phyloP scores from a whole-genome alignment of 2,329 filamentous ascomycete genomes.

The Sclerotinia borealis region DNA sequence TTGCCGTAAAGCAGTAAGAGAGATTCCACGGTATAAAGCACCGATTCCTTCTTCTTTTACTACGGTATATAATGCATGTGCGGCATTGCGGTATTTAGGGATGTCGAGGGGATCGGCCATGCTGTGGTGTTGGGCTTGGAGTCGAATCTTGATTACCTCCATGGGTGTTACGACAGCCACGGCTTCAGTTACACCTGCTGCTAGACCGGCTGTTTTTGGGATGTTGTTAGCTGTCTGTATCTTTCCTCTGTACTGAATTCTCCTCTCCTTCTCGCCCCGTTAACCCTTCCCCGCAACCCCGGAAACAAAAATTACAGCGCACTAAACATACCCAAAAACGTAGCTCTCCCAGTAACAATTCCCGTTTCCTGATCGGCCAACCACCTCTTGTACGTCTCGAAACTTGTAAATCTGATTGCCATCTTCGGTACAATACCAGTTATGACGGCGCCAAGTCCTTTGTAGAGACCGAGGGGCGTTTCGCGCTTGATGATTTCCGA shows the following conservation, averaged over 20 bases:
- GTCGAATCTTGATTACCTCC: slow-evolving; percentile 98
- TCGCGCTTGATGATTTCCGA: slow-evolving; percentile 81
- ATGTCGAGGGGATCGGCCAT: slow-evolving; percentile 95
- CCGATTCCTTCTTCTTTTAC: slow-evolving; percentile 83
- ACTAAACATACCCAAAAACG: slow-evolving; percentile 56
- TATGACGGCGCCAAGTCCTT: slow-evolving; percentile 92
- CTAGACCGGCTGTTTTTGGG: slow-evolving; percentile 63
- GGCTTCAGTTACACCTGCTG: slow-evolving; percentile 92
- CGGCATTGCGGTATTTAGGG: slow-evolving; percentile 95
- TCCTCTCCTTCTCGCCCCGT: not conserved
- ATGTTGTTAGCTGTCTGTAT: not conserved
- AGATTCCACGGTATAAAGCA: slow-evolving; percentile 88
- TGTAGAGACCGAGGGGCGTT: slow-evolving; percentile 90
- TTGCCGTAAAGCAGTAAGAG: slow-evolving; percentile 86
- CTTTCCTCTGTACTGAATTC: too few species aligned
- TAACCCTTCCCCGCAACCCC: not conserved
- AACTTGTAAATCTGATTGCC: slow-evolving; percentile 97
- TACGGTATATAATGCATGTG: slow-evolving; percentile 77
- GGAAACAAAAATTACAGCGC: slow-evolving; percentile 34
- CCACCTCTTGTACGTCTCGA: slow-evolving; percentile 88
- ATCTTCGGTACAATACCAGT: slow-evolving; percentile 98
- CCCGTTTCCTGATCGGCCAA: slow-evolving; percentile 66
- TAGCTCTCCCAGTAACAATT: slow-evolving; percentile 61
- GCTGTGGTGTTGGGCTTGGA: slow-evolving; percentile 96
- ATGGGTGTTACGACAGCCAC: slow-evolving; percentile 95